Base-by-base conservation (phyloP, 345 rosid species). In the Isatis tinctoria region DNA sequence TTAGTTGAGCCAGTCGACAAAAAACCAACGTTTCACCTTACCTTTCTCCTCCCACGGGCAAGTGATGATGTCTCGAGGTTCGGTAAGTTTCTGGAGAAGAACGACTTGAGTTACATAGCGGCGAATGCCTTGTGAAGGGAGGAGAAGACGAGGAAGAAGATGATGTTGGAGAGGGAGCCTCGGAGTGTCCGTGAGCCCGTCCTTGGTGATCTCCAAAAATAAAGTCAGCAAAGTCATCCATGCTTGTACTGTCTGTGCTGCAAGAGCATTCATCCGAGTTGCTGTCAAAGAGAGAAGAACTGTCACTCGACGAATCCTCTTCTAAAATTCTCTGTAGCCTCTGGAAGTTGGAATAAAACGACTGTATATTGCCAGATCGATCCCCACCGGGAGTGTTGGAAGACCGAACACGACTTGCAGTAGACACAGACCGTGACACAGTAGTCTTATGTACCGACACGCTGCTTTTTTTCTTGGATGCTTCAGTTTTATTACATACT, bases 291-390 rank as follows among this genome's bases (percentile, higher is more conserved):
- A 92, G 87, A 51, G 97, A 95, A 59, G 86, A 90, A 79, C 77
- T 87, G 77, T 96, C 99, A 63, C 98, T 92, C 2, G 89, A 85
- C 5, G 95, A 89, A 79, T 96, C 99, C 49, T 84, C 96, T 83
- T 83, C 95, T 36, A 87, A 76, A 60, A 89, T 86, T 78, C 66
- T 86, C 69, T 81, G 88, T 59, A 90, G 82, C 60, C 73, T 84
- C 44, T 82, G 86, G 81, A 81, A 90, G 73, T 83, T 86, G 37
- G 86, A 76, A 72, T 83, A 88, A 76, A 88, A 87, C 11, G 90
- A 80, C 65, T 90, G 91, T 10, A 87, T 84, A 77, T 79, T 78
- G 39, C 85, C 75, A 0, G 75, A 30, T 68, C 64, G 75, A 63
- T 80, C 87, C 0, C 78, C 57, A 32, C 56, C 60, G 62, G 83